Evolutionary conservation across 139 green algal species (phyloP), one percentile per base, ranked within the genome.

Genomic region (Asterochloris erici): DNA sequence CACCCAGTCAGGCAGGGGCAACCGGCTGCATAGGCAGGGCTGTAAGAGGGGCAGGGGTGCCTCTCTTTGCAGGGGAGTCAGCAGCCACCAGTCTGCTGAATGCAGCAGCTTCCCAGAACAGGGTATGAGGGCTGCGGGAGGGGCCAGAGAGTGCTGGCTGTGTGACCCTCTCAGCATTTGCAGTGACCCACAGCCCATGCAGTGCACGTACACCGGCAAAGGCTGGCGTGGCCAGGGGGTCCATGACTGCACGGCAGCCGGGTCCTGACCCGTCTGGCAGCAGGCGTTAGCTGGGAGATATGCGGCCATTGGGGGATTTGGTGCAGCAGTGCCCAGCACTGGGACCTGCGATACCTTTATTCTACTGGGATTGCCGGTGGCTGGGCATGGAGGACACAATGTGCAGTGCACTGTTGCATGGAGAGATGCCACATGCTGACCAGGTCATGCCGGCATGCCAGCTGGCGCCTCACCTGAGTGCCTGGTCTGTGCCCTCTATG

Each of bases 401-500:
- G 14, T 23, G 79, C 84, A 73, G 24, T 12, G 69, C 68, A 90
- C 93, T 75, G 87, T 93, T 0, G 90, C 90, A 70, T 93, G 94
- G 21, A 4, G 24, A 60, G n/a, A 38, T 60, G 71, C 26, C 71
- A 77, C n/a, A 77, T 29, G 71, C 71, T 4, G 19, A 19, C 26
- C 11, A 10, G n/a, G 14, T 12, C 19, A 14, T 66, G 38, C 11
- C 38, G 68, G 19, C 24, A 28, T 54, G 28, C 60, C 38, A 10
- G 12, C 9, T 74, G 69, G 15, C 19, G 13, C 62, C 21, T 23
- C 81, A 85, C 38, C 87, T 62, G 16, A 95, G 71, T 0, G 92
- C 90, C 68, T 93, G 87, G 28, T 74, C 63, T 1, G 96, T 64
- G 0, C 91, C 94, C 13, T 38, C 63, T 0, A 85, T 92, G 10